Percentiles rank a stretch among this genome's conserved stretches.
phyloP scores from a whole-genome alignment of 495 filamentous ascomycete species.

The Penicillium waksmanii region DNA sequence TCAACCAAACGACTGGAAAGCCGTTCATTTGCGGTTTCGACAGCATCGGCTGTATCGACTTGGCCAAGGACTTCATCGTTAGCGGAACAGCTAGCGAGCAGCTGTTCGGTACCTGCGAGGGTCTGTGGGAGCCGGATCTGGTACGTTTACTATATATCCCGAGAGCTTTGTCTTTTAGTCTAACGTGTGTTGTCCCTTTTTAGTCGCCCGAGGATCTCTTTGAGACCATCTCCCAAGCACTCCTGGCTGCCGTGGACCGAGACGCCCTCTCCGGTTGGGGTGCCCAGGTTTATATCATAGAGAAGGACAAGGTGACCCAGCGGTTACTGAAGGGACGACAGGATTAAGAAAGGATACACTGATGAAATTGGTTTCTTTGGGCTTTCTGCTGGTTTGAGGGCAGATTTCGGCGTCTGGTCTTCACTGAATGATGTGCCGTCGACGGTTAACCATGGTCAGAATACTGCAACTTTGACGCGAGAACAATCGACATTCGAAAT shows the following conservation, averaged over 20 bases:
- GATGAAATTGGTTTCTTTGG: constrained; percentile 29
- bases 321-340: constrained; percentile 90
- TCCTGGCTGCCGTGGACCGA: constrained; percentile 93
- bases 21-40: constrained; percentile 99
- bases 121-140: constrained; percentile 95
- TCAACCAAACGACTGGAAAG: constrained; percentile 87
- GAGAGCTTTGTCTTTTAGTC: constrained; percentile 9
- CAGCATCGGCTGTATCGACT: constrained; percentile 98
- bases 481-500: constrained; percentile 18
- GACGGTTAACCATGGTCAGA: constrained; percentile 25
- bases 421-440: constrained; percentile 34
- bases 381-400: constrained; percentile 33
- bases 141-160: constrained; percentile 52
- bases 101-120: constrained; percentile 98
- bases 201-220: constrained; percentile 93
- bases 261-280: constrained; percentile 98
- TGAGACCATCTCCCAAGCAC: constrained; percentile 96
- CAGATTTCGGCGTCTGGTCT: constrained; percentile 38
- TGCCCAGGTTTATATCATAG: constrained; percentile 97
- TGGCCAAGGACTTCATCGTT: constrained; percentile 99
- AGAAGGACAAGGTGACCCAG: constrained; percentile 99
- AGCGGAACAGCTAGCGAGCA: constrained; percentile 95
- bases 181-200: constrained; percentile 24
- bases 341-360: constrained; percentile 48
- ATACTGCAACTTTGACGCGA: constrained; percentile 24